Percentiles rank a stretch among this genome's conserved stretches.
These are phyloP conservation scores for Plasmodium knowlesi DNA, from an alignment of 169 alveolate species.

Conservation along the genomic window DNA sequence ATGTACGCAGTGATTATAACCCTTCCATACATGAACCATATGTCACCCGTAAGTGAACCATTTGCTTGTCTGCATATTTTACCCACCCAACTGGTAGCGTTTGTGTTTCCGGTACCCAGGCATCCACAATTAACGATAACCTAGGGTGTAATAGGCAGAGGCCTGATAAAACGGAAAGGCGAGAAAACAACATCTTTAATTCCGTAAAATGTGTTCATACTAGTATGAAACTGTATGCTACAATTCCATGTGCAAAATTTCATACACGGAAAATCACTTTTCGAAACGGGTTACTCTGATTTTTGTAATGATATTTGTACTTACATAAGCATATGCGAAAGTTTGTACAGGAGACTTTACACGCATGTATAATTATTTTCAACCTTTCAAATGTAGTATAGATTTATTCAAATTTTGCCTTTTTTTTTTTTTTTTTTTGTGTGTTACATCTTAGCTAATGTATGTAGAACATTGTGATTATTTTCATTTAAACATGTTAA, in stretches of 20 bases:
- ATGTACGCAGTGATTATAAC: neutral
- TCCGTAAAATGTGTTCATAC: neutral
- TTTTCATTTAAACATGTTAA: neutral
- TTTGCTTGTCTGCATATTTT: neutral
- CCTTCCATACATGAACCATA: neutral
- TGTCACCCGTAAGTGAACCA: neutral
- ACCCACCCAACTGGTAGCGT: neutral
- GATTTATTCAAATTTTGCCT: neutral
- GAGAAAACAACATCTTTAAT: neutral
- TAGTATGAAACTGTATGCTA: neutral
- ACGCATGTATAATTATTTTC: neutral
- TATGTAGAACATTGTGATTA: neutral
- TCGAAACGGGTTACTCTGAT: neutral
- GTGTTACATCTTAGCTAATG: neutral
- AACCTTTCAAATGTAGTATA: neutral
- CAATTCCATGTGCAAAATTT: neutral
- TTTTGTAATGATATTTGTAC: neutral
- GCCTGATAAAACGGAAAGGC: neutral
- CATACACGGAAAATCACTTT: neutral
- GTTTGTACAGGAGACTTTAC: neutral
- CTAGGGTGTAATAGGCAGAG: neutral
- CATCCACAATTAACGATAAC: neutral
- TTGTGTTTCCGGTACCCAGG: neutral
- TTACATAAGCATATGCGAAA: neutral
- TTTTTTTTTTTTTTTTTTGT: neutral